phyloP scores from a whole-genome alignment of 331 rosid species.

The Pyracantha coccinea region DNA sequence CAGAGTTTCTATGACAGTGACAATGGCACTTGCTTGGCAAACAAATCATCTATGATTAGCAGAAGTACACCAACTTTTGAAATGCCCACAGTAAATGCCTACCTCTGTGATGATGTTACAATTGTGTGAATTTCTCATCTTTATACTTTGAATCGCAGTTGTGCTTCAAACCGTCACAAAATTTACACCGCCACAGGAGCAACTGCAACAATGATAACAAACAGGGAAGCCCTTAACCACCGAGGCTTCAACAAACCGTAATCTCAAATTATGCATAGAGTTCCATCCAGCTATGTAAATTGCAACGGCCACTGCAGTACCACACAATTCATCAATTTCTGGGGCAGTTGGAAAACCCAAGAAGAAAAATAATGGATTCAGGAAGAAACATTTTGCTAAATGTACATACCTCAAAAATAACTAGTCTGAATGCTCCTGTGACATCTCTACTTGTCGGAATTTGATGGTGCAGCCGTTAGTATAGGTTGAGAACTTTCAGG shows the following conservation, averaged over 20 bases:
- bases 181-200: conserved; percentile 16
- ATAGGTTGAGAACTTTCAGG: conserved; percentile 37
- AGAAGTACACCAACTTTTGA: conserved; percentile 18
- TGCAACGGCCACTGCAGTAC: not conserved
- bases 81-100: conserved; percentile 17
- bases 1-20: not conserved
- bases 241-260: conserved; percentile 10
- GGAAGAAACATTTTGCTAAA: not conserved
- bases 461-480: conserved; percentile 28
- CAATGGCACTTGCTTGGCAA: conserved; percentile 6
- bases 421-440: conserved; percentile 21
- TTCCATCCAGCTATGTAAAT: not conserved
- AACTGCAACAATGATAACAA: conserved; percentile 19
- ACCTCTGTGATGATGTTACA: conserved; percentile 16
- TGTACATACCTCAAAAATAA: conserved; percentile 35
- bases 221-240: conserved; percentile 2
- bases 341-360: conserved; percentile 13
- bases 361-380: not conserved
- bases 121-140: conserved; percentile 18
- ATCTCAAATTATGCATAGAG: not conserved
- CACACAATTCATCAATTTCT: conserved; percentile 9
- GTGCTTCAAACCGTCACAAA: conserved; percentile 13
- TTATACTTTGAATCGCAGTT: conserved; percentile 19
- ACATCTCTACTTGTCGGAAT: conserved; percentile 41
- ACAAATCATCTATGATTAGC: conserved; percentile 17